phyloP scores from a whole-genome alignment of 2,329 filamentous ascomycete genomes.

The Hymenoscyphus scutula region DNA sequence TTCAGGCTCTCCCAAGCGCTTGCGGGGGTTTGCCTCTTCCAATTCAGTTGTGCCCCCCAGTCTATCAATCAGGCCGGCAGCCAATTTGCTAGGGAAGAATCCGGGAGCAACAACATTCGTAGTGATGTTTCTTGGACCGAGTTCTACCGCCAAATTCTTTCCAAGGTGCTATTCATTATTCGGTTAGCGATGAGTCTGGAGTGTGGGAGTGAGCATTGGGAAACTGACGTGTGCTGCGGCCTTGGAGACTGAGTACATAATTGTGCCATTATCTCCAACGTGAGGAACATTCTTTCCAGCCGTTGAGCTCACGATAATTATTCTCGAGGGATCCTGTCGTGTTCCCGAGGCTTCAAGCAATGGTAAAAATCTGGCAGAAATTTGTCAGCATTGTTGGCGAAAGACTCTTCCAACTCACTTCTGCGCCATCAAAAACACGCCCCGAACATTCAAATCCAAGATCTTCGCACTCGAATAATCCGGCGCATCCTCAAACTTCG shows the following conservation, averaged over 20 bases:
- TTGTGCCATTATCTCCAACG: constrained; percentile 59
- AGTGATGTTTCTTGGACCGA: constrained; percentile 63
- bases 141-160: constrained; percentile 67
- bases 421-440: constrained; percentile 39
- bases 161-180: constrained; percentile 55
- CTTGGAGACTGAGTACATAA: constrained; percentile 66
- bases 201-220: background rate
- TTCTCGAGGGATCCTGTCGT: constrained; percentile 54
- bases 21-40: constrained; percentile 51
- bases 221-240: constrained; percentile 53
- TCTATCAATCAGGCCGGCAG: constrained; percentile 60
- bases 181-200: constrained; percentile 25
- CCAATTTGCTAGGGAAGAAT: constrained; percentile 69
- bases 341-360: constrained; percentile 52
- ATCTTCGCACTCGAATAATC: constrained; percentile 14
- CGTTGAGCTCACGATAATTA: constrained; percentile 65
- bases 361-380: constrained; percentile 35
- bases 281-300: constrained; percentile 62
- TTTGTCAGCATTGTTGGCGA: constrained; percentile 4
- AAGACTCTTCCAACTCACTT: constrained; percentile 46
- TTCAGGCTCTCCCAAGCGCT: constrained; percentile 53
- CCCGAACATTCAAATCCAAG: constrained; percentile 15
- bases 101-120: constrained; percentile 67
- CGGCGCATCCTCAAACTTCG: constrained; percentile 15
- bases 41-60: constrained; percentile 55